Evolutionary conservation across 2,329 filamentous ascomycete genomes (phyloP).

Genomic region (Mollisiaceae sp.): DNA sequence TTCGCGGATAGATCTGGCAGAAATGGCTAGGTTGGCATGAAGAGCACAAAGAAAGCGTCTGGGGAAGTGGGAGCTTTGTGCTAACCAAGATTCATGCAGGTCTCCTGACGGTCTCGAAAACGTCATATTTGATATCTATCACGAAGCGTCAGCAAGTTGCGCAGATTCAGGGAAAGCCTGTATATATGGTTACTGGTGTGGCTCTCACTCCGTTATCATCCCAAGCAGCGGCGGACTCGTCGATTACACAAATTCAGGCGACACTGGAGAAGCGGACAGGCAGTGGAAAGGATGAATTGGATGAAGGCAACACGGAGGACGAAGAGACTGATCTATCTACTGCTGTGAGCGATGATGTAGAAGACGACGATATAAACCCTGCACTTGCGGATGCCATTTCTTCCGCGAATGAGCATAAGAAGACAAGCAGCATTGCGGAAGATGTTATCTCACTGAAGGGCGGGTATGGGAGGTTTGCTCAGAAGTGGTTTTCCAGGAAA

Average conservation of each 20-base stretch:
- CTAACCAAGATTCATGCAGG: constrained; percentile 56
- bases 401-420: constrained; percentile 29
- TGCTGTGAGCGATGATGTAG: constrained; percentile 49
- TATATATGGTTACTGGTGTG: constrained; percentile 89
- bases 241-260: constrained; percentile 67
- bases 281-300: constrained; percentile 34
- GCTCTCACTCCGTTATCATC: constrained; percentile 87
- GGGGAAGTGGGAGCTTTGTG: background rate
- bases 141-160: constrained; percentile 87
- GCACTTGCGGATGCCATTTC: constrained; percentile 4
- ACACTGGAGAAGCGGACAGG: constrained; percentile 47
- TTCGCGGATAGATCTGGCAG: background rate
- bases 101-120: constrained; percentile 79
- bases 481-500: constrained; percentile 87
- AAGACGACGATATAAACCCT: constrained; percentile 42
- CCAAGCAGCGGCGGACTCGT: constrained; percentile 72
- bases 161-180: constrained; percentile 77
- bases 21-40: background rate
- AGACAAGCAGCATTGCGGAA: constrained; percentile 73
- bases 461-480: constrained; percentile 86
- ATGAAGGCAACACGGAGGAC: constrained; percentile 51
- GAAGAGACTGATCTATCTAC: constrained; percentile 47
- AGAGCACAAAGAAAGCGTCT: background rate
- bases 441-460: constrained; percentile 86
- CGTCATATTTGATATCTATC: constrained; percentile 86